Base-by-base conservation (phyloP, 2,329 filamentous ascomycete species). In the Aureobasidium sp. region DNA sequence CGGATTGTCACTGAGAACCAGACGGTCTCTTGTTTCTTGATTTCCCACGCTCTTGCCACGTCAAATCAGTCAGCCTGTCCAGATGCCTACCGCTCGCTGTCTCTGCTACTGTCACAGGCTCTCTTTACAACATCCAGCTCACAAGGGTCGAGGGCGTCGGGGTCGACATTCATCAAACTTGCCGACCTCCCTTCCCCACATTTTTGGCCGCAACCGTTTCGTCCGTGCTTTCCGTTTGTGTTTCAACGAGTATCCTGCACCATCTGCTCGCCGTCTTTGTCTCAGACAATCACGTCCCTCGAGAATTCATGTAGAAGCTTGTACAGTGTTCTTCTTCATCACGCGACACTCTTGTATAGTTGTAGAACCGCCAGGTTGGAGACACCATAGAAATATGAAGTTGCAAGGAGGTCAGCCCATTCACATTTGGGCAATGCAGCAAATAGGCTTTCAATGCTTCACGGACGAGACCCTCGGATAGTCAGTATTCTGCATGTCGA, bases 201-300 rank as follows among this genome's bases (percentile, higher is more conserved):
- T 39, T 53, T 37, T 40, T 22, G 50, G 45, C 50, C 37, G 50
- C 50, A 42, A 54, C 29, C 50, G 50, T 22, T 42, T 11, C 5
- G 40, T 42, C 52, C 52, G 52, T 42, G 52, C 52, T 11, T 44
- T 57, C 27, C 39, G 39, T 17, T 27, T 45, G 33, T 44, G 53
- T 57, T 57, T 57, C 53, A 57, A 35, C 37, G 27, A 35, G 45
- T n/a, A 45, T 57, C 53, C 53, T 57, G 19, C 39, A 22, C 42
- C 53, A 57, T 57, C 40, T 45, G 53, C 37, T 24, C 24, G 15
- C 31, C 22, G 37, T 29, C 50, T 42, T 54, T 54, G 50, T 54
- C 50, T 54, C 22, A 19, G 50, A 54, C 50, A n/a, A 39, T 42
- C 50, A 29, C 24, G 7, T 48, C 7, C 27, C 9, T 31, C 9